Evolutionary conservation across 2,329 filamentous ascomycete species (phyloP), one percentile per base, ranked within the genome.

Genomic region (Diaporthe vexans): DNA sequence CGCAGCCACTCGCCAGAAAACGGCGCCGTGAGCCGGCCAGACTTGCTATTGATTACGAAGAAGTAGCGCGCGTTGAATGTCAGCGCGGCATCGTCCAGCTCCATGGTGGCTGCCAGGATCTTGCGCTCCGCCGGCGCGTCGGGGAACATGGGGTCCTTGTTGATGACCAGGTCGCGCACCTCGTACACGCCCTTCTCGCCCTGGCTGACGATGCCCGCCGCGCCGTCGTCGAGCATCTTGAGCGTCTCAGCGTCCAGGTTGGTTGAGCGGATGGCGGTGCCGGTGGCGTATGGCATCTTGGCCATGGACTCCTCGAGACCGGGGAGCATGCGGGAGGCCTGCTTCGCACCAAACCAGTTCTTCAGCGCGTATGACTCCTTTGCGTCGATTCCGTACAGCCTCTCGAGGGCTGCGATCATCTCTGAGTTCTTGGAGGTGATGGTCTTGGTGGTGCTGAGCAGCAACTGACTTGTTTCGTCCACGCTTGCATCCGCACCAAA

Each of bases 141-240:
- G 33, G 56, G 56, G 4, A 35, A n/a, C 56, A 37, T 37, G 10
- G 56, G 29, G 56, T 37, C 56, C 19, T 58, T 37, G 10, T 58
- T 58, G 33, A 58, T 58, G 21, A 58, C 56, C 21, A 58, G 56
- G 33, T 58, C 56, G 1, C 33, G 56, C 10, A 58, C 56, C 33
- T 58, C 56, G 33, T 58, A 58, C 4, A 58, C 56, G 33, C 56
- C 56, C 33, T 37, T 58, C 1, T 58, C 56, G 9, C 56, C 56
- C 33, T 58, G 19, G 33, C 56, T 58, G 21, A 58, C 2, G 33
- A 37, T 58, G 21, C 56, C 56, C 9, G 56, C 21, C 5, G 33
- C 33, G 10, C 56, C 56, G 19, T 58, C 56, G 56, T 58, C 33
- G 56, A 58, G 56, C 56, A 58, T 58, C 33, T 58, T 58, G 56